These are phyloP conservation scores for Diversispora epigaea DNA, from an alignment of 192 early-diverging fungal genomes.

Conservation along the genomic window DNA sequence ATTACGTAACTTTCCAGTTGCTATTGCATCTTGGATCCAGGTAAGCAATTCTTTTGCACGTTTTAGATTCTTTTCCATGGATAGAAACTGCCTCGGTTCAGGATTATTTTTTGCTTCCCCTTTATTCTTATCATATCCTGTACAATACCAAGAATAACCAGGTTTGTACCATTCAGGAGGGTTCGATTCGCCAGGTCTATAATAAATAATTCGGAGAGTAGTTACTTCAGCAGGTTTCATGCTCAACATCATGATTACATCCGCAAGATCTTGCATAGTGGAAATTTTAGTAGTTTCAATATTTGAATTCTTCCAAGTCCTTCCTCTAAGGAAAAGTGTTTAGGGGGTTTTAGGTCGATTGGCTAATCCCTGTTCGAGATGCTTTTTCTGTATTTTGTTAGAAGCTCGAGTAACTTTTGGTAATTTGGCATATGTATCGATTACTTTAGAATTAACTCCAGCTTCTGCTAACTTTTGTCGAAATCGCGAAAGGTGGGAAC, in stretches of 20 bases:
- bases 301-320: too few species aligned
- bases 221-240: background rate
- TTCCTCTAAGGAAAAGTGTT: too few species aligned
- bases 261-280: too few species aligned
- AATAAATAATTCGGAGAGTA: conserved; percentile 24
- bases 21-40: conserved; percentile 26
- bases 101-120: conserved; percentile 25
- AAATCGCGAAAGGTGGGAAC: too few species aligned
- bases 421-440: conserved; percentile 7
- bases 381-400: too few species aligned
- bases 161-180: conserved; percentile 8
- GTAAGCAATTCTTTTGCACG: conserved; percentile 24
- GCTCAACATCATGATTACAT: too few species aligned
- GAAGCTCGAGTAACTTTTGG: conserved; percentile 11
- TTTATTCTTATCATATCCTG: conserved; percentile 20
- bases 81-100: conserved; percentile 16
- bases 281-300: too few species aligned
- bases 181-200: conserved; percentile 18
- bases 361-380: too few species aligned
- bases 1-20: conserved; percentile 19
- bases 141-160: conserved; percentile 6
- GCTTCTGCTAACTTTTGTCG: too few species aligned
- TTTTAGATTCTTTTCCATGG: background rate
- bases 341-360: too few species aligned
- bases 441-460: background rate